Evolutionary conservation across 2,329 filamentous ascomycete genomes (phyloP).

Genomic region (Pseudocercospora vitis): DNA sequence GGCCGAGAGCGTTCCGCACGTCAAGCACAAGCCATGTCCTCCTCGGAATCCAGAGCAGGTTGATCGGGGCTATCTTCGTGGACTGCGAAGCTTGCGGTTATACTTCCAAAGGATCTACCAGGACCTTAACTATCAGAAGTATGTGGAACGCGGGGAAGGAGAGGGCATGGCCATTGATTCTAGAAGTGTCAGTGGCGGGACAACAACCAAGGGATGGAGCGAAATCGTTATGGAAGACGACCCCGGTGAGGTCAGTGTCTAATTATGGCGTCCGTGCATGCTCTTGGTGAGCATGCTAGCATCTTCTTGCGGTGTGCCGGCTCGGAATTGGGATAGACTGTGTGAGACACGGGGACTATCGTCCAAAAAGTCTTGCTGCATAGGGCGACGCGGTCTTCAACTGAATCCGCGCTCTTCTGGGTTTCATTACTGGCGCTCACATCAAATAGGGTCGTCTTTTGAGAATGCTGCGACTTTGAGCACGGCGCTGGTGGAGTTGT

Average conservation of each 20-base stretch:
- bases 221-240: constrained; percentile 25
- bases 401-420: too few species aligned
- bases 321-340: constrained; percentile 1
- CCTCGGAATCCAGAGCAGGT: constrained; percentile 77
- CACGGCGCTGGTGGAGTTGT: constrained; percentile 21
- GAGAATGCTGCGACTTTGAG: constrained; percentile 15
- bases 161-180: constrained; percentile 39
- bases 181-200: constrained; percentile 28
- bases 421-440: not conserved
- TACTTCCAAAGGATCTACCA: constrained; percentile 88
- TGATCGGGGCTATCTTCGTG: constrained; percentile 85
- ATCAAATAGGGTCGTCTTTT: not conserved
- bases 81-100: constrained; percentile 71
- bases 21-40: constrained; percentile 60
- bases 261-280: too few species aligned
- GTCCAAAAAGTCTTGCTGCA: not conserved
- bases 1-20: constrained; percentile 67
- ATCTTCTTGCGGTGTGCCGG: not conserved
- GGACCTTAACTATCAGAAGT: constrained; percentile 56
- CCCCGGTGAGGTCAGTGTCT: constrained; percentile 25
- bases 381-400: not conserved
- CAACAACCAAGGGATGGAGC: constrained; percentile 29
- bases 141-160: constrained; percentile 37
- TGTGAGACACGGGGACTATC: constrained; percentile 9
- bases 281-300: too few species aligned